phyloP scores from a whole-genome alignment of 352 stramenopile genomes.

The Globisporangium canariense region DNA sequence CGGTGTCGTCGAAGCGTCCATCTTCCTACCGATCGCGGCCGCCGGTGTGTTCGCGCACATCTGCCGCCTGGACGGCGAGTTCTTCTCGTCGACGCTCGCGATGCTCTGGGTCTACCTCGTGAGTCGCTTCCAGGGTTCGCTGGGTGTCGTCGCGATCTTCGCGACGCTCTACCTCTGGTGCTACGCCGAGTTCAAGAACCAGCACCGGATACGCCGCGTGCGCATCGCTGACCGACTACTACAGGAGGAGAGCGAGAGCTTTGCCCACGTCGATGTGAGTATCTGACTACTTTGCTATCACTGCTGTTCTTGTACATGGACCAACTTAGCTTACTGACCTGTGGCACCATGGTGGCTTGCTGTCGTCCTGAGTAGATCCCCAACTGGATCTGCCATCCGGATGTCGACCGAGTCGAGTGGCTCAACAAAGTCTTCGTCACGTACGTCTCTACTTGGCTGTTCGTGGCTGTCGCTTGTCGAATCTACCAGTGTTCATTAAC shows the following conservation, averaged over 20 bases:
- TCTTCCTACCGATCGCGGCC: conserved; percentile 59
- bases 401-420: conserved; percentile 75
- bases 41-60: conserved; percentile 39
- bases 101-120: conserved; percentile 32
- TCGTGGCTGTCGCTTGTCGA: background rate
- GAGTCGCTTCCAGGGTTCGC: conserved; percentile 34
- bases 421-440: conserved; percentile 70
- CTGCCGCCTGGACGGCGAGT: conserved; percentile 26
- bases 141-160: conserved; percentile 38
- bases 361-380: conserved; percentile 27
- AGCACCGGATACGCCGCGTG: conserved; percentile 22
- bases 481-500: background rate
- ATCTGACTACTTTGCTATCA: background rate
- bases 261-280: conserved; percentile 29
- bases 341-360: too few relatives aligned
- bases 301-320: background rate
- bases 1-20: conserved; percentile 31
- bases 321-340: background rate
- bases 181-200: conserved; percentile 50
- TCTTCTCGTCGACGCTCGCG: conserved; percentile 30
- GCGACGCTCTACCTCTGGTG: conserved; percentile 49
- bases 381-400: conserved; percentile 53
- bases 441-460: conserved; percentile 15
- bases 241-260: conserved; percentile 29
- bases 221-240: conserved; percentile 22